A percentile compares a stretch with the other conserved stretches of the same genome.
Conservation (phyloP, 768 basidiomycete species). For the Termitomyces sp. region DNA sequence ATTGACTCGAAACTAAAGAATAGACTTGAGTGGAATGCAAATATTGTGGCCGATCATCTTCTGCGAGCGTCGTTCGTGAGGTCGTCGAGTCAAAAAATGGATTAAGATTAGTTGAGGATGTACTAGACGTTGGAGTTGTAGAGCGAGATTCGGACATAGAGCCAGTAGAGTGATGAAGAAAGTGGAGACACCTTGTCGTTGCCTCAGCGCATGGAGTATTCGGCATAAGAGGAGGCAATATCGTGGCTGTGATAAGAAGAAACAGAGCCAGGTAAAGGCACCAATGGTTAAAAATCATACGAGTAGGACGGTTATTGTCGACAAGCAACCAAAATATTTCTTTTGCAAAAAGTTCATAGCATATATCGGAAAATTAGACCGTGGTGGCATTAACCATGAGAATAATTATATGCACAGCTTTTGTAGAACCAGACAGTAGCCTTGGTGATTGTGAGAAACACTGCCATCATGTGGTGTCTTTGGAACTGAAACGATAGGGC, state of each 20-base stretch:
- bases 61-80: constrained; percentile 27
- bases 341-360: constrained; percentile 12
- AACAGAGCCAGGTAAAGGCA: constrained; percentile 15
- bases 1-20: constrained; percentile 17
- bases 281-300: constrained; percentile 15
- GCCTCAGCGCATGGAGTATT: constrained; percentile 39
- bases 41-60: constrained; percentile 18
- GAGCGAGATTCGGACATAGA: constrained; percentile 49
- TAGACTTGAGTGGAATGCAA: constrained; percentile 20
- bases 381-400: neutral
- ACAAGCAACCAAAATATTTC: constrained; percentile 17
- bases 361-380: no score
- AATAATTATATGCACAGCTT: neutral
- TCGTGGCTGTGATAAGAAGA: constrained; percentile 11
- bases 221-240: constrained; percentile 20
- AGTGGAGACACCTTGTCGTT: constrained; percentile 30
- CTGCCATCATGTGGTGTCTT: neutral
- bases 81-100: constrained; percentile 28
- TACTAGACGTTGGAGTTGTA: constrained; percentile 38
- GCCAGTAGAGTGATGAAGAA: constrained; percentile 24
- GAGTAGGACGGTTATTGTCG: constrained; percentile 10
- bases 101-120: constrained; percentile 29
- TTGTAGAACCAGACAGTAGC: neutral
- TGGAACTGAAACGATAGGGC: neutral
- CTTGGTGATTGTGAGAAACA: neutral